Percentiles rank a stretch among this genome's conserved stretches.
phyloP scores from a whole-genome alignment of 169 alveolate species.

The Plasmodium sp. region DNA sequence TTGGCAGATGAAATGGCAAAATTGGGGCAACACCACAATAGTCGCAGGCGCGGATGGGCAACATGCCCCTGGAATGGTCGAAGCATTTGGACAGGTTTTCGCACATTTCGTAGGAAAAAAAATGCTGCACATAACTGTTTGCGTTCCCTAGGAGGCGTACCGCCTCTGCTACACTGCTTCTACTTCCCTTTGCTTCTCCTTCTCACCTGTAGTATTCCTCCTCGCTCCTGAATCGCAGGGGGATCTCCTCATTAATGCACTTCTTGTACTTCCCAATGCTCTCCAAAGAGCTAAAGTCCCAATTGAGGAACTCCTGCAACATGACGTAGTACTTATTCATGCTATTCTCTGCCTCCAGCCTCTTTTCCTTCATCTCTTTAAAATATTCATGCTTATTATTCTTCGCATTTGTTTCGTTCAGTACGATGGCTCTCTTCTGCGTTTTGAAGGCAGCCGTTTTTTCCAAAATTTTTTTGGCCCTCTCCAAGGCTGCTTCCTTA shows the following conservation, averaged over 20 bases:
- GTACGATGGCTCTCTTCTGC: conserved; percentile 65
- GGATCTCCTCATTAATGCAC: conserved; percentile 54
- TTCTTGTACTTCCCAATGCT: conserved; percentile 21
- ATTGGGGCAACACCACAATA: background rate
- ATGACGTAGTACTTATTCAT: conserved; percentile 40
- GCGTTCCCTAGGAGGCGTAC: background rate
- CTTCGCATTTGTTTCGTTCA: conserved; percentile 53
- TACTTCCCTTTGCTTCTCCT: background rate
- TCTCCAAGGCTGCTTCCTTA: conserved; percentile 59
- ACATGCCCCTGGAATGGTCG: background rate
- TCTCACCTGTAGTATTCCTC: conserved; percentile 57
- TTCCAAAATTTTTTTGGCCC: conserved; percentile 65
- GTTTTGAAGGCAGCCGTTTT: conserved; percentile 58
- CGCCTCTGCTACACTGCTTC: background rate
- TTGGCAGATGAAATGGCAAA: background rate
- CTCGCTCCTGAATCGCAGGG: conserved; percentile 20
- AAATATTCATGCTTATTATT: conserved; percentile 45
- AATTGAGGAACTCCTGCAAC: conserved; percentile 60
- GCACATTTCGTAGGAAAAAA: background rate
- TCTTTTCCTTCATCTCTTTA: conserved; percentile 65
- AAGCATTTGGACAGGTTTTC: background rate
- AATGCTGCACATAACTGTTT: background rate
- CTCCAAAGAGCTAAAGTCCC: conserved; percentile 67
- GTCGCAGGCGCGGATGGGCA: background rate
- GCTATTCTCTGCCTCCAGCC: conserved; percentile 49